phyloP scores from a whole-genome alignment of 192 early-diverging fungal genomes.

The Geranomyces michiganensis region DNA sequence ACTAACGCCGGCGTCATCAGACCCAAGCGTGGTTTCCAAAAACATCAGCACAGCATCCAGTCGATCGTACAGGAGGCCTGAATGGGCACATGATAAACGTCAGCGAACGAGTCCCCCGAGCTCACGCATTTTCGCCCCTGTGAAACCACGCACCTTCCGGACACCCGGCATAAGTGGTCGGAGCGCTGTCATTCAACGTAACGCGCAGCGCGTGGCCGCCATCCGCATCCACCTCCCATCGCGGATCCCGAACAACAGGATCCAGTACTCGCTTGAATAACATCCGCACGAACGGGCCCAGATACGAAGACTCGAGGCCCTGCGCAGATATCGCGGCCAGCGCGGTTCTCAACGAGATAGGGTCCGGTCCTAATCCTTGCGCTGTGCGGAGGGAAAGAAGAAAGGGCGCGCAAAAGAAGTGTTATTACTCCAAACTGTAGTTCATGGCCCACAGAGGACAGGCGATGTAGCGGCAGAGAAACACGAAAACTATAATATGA shows the following conservation, averaged over 20 bases:
- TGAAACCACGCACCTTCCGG: neutral
- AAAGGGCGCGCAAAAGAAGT: no score
- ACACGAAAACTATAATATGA: no score
- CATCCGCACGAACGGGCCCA: constrained; percentile 21
- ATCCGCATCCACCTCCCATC: constrained; percentile 12
- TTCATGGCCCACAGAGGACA: no score
- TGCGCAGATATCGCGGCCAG: constrained; percentile 12
- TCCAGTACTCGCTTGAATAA: constrained; percentile 20
- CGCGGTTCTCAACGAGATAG: constrained; percentile 11
- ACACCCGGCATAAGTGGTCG: neutral
- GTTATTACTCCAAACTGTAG: no score
- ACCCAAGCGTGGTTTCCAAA: neutral
- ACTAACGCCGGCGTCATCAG: neutral
- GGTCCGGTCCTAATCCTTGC: constrained; percentile 22
- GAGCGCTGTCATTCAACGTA: neutral
- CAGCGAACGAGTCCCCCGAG: no score
- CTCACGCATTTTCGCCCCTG: no score
- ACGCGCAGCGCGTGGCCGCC: neutral
- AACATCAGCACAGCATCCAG: neutral
- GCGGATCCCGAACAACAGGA: constrained; percentile 15
- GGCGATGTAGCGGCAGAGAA: no score
- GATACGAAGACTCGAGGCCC: neutral
- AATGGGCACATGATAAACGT: no score
- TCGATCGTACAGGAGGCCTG: neutral
- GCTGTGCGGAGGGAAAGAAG: no score